Evolutionary conservation across 176 grass and related monocot species (phyloP).

Genomic region (Carex littledalei): DNA sequence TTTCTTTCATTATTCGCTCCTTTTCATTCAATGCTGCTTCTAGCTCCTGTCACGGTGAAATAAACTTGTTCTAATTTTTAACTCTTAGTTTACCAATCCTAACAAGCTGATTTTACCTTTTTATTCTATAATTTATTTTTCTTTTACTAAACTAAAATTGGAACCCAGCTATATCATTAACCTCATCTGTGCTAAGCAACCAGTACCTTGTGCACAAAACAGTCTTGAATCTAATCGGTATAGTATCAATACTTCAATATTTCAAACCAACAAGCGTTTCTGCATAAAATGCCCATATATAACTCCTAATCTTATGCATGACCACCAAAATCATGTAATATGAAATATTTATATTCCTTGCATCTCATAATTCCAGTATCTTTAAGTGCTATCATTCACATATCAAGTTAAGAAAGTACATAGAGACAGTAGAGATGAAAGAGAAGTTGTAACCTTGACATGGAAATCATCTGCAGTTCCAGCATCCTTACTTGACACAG

Average conservation of each 20-base stretch:
- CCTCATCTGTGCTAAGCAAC: constrained; percentile 4
- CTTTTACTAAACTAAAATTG: neutral
- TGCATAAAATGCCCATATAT: neutral
- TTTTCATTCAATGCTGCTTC: constrained; percentile 53
- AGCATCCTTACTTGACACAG: constrained; percentile 35
- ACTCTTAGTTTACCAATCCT: neutral
- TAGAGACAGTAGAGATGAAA: constrained; percentile 9
- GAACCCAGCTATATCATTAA: neutral
- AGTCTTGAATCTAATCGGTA: neutral
- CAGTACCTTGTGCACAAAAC: neutral
- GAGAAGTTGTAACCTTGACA: constrained; percentile 40
- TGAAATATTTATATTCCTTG: neutral
- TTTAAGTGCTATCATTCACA: neutral
- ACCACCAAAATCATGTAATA: neutral
- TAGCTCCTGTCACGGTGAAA: constrained; percentile 44
- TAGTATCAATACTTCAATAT: neutral
- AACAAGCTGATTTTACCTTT: neutral
- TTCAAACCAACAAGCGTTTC: neutral
- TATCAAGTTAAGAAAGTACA: neutral
- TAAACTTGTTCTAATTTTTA: neutral
- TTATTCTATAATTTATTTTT: neutral
- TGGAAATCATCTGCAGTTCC: constrained; percentile 29
- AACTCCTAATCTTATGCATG: neutral
- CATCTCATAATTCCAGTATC: neutral
- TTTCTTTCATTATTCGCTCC: constrained; percentile 61